A percentile compares a stretch with the other conserved stretches of the same genome.
phyloP scores from a whole-genome alignment of 2,329 filamentous ascomycete species.

The Apiospora kogelbergensis region DNA sequence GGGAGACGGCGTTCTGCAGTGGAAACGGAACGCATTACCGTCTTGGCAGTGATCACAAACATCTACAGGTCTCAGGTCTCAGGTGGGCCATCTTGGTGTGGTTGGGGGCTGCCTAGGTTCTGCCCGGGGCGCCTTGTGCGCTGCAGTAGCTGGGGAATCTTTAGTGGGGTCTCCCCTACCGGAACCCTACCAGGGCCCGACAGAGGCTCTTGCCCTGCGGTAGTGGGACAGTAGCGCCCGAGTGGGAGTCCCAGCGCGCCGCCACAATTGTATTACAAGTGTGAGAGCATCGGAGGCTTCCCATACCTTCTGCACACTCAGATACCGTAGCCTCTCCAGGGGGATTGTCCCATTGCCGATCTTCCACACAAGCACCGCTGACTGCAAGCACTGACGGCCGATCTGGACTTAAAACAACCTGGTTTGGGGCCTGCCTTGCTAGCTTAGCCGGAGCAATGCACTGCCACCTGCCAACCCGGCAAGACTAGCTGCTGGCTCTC shows the following conservation, averaged over 20 bases:
- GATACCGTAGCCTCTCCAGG: neutral
- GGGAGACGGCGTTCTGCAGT: neutral
- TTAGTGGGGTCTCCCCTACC: neutral
- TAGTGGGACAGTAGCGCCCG: neutral
- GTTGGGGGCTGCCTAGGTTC: too few species aligned
- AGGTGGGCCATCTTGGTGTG: neutral
- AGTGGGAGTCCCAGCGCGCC: neutral
- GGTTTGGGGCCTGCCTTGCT: neutral
- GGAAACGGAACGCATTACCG: conserved; percentile 9
- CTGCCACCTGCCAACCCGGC: neutral
- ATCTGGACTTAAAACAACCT: neutral
- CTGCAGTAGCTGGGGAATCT: too few species aligned
- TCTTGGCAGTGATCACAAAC: conserved; percentile 9
- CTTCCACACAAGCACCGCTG: neutral
- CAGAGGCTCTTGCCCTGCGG: neutral
- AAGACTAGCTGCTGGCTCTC: neutral
- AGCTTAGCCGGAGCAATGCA: neutral
- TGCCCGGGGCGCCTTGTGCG: too few species aligned
- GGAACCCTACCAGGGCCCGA: too few species aligned
- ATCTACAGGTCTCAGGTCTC: neutral
- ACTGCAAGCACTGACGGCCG: neutral
- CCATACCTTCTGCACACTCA: neutral
- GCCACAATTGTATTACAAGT: neutral
- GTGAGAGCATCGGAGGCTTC: neutral
- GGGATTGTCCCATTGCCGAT: neutral